phyloP scores from a whole-genome alignment of 2,329 filamentous ascomycete species.

The Cordyceps tenuipes region DNA sequence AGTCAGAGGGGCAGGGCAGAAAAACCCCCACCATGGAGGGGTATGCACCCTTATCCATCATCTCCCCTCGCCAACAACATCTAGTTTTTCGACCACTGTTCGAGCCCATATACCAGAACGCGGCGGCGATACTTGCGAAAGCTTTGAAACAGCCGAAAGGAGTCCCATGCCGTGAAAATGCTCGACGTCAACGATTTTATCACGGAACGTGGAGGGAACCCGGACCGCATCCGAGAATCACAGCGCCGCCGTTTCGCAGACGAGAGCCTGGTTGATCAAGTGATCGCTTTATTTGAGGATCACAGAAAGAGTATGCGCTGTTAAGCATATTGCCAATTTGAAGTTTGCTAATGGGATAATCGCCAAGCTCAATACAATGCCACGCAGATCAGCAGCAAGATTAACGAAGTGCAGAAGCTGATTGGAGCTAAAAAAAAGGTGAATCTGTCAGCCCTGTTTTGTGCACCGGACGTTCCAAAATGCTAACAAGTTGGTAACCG shows the following conservation, averaged over 20 bases:
- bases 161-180: constrained; percentile 37
- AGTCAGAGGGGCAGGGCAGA: constrained; percentile 12
- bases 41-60: neutral
- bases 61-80: neutral
- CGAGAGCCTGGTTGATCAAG: constrained; percentile 80
- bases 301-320: constrained; percentile 59
- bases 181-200: constrained; percentile 74
- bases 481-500: neutral
- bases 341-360: neutral
- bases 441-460: constrained; percentile 9
- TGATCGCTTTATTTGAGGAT: constrained; percentile 80
- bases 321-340: neutral
- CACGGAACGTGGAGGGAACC: constrained; percentile 80
- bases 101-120: neutral
- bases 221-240: constrained; percentile 83
- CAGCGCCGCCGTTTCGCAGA: constrained; percentile 75
- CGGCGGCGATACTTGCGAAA: neutral
- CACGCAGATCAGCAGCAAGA: constrained; percentile 72
- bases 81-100: neutral
- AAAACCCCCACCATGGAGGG: constrained; percentile 9
- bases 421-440: constrained; percentile 90
- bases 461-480: neutral
- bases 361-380: constrained; percentile 57
- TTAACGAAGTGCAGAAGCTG: constrained; percentile 84
- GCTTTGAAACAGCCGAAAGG: neutral